Evolutionary conservation across 768 basidiomycete species (phyloP), one percentile per base, ranked within the genome.

Genomic region (Solioccasus polychromus): DNA sequence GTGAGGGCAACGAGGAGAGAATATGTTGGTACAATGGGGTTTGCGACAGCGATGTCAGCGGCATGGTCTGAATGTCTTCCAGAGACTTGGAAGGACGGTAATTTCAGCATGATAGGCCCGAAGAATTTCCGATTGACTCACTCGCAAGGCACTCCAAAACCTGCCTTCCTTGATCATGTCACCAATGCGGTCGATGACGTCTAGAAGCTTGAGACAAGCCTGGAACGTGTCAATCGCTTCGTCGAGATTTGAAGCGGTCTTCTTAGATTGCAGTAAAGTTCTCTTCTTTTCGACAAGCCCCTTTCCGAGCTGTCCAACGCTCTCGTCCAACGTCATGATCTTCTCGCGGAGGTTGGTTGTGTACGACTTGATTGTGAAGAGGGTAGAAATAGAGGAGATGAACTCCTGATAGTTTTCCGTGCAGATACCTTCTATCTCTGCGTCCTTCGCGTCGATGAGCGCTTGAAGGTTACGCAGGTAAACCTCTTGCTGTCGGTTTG

Each of bases 381-480:
- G 75, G 3, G 93, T 97, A n/a, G 92, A 92, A 14, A 97, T 93
- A 17, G 94, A 96, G 23, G 87, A 85, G 26, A 97, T 93, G 58
- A 99, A 99, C 68, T 98, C 95, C 68, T 94, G 92, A 60, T 98
- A 97, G 66, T 98, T 98, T 55, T 92, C 88, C 46, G 84, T 80
- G 69, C 96, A 98, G 65, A 97, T 93, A 48, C 80, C 82, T 70
- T 98, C 92, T 65, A 99, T 99, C 67, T 98, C 95, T 50, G 79
- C 76, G 64, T 99, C 96, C 71, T 97, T 96, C 53, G 92, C 83
- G 59, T 92, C 84, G 48, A 97, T 86, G 58, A 97, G 87, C n/a
- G 72, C 75, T 59, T 89, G 85, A 34, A 97, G 72, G 35, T 85
- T 88, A 42, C 87, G 80, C 44, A 98, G 77, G 68, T 92, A 98